Evolutionary conservation across 257 asterid genomes (phyloP).

Genomic region (Gardenia jasminoides): DNA sequence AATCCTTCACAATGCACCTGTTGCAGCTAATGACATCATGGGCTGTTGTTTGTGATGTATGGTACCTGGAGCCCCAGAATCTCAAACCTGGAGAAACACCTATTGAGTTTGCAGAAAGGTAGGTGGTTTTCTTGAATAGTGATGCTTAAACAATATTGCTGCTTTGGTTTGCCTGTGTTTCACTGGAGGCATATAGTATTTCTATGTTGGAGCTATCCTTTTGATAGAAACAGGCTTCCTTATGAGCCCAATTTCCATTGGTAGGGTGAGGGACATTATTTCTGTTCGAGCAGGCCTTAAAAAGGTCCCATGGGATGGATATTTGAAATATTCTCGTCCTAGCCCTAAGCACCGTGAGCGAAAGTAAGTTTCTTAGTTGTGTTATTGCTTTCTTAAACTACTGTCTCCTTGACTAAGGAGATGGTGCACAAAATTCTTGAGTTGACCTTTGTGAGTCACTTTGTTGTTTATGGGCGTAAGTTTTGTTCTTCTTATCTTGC

Average conservation of each 20-base stretch:
- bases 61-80: constrained; percentile 97
- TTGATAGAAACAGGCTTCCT: not conserved
- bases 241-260: constrained; percentile 17
- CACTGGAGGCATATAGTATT: not conserved
- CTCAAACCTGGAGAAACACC: constrained; percentile 84
- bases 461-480: not conserved
- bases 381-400: not conserved
- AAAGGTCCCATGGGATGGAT: constrained; percentile 77
- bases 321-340: constrained; percentile 92
- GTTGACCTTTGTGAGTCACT: not conserved
- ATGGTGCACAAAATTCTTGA: not conserved
- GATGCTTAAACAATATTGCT: not conserved
- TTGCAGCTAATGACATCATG: constrained; percentile 99
- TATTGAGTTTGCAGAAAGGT: constrained; percentile 99
- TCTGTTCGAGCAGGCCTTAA: constrained; percentile 79
- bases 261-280: constrained; percentile 89
- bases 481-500: not conserved
- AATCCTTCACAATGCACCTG: constrained; percentile 88
- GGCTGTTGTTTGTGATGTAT: constrained; percentile 99
- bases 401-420: not conserved
- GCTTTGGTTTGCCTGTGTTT: not conserved
- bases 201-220: not conserved
- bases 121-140: not conserved
- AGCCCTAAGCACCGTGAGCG: constrained; percentile 89
- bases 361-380: constrained; percentile 55